Percentiles rank a stretch among this genome's conserved stretches.
Conservation (phyloP, 208 protist genomes). For the Crithidia thermophila region DNA sequence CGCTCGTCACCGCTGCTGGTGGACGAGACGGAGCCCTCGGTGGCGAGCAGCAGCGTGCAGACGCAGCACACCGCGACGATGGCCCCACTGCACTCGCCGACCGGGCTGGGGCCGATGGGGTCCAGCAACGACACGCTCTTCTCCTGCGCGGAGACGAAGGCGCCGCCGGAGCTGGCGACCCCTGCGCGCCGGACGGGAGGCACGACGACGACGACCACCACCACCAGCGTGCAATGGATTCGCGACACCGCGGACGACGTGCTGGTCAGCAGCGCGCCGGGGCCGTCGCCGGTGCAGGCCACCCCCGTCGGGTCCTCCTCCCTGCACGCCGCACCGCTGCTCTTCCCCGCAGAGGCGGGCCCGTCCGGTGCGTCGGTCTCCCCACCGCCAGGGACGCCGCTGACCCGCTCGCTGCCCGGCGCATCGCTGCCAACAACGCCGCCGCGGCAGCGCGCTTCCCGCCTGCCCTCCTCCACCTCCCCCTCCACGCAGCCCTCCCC, state of each 20-base stretch:
- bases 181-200: background rate
- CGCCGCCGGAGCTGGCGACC: slow-evolving; percentile 1
- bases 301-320: background rate
- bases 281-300: background rate
- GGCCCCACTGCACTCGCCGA: slow-evolving; percentile 3
- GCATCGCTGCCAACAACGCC: background rate
- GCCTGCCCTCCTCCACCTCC: background rate
- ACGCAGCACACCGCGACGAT: slow-evolving; percentile 11
- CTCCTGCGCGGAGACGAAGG: slow-evolving; percentile 13
- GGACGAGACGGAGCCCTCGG: background rate
- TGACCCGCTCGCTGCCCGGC: background rate
- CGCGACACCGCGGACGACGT: background rate
- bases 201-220: too few relatives aligned
- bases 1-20: slow-evolving; percentile 2
- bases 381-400: background rate
- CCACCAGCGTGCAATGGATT: background rate
- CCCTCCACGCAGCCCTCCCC: background rate
- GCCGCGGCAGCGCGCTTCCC: too few relatives aligned
- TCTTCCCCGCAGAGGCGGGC: background rate
- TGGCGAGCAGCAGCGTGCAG: slow-evolving; percentile 6
- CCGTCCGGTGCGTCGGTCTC: background rate
- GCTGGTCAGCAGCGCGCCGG: background rate
- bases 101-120: background rate
- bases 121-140: slow-evolving; percentile 6
- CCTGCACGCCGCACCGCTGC: background rate